Conservation (phyloP, 495 filamentous ascomycete genomes). For the Trichocladium antarcticum region DNA sequence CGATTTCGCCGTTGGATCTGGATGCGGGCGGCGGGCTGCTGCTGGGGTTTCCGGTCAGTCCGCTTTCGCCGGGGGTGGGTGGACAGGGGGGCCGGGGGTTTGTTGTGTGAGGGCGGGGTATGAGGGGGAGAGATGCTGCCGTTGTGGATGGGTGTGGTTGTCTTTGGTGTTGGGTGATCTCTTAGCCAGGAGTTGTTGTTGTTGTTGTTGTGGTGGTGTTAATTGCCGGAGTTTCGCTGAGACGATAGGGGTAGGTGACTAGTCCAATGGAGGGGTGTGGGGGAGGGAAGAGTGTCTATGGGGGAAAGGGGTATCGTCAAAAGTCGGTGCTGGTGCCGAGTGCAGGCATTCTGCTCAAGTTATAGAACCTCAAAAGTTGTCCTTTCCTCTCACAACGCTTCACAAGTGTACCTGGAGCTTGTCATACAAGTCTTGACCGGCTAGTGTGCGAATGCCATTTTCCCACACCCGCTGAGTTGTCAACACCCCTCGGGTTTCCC, state of each 20-base stretch:
- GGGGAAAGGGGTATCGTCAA: not conserved
- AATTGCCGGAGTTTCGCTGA: too few species aligned
- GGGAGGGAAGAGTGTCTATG: not conserved
- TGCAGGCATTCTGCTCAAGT: not conserved
- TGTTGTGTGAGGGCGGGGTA: not conserved
- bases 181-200: too few species aligned
- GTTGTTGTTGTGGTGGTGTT: too few species aligned
- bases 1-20: slow-evolving; percentile 5
- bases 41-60: slow-evolving; percentile 12
- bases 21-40: slow-evolving; percentile 1
- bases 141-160: too few species aligned
- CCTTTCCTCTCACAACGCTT: not conserved
- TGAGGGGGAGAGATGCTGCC: not conserved
- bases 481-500: too few species aligned
- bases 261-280: too few species aligned
- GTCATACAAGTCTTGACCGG: not conserved
- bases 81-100: not conserved
- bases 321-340: not conserved
- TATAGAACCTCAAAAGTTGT: not conserved
- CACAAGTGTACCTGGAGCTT: not conserved
- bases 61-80: not conserved
- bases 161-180: too few species aligned
- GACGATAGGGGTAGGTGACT: too few species aligned
- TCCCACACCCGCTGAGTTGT: too few species aligned
- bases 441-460: too few species aligned